These are phyloP conservation scores for Rugonectria rugulosa DNA, from an alignment of 2,329 filamentous ascomycete genomes.

Conservation along the genomic window DNA sequence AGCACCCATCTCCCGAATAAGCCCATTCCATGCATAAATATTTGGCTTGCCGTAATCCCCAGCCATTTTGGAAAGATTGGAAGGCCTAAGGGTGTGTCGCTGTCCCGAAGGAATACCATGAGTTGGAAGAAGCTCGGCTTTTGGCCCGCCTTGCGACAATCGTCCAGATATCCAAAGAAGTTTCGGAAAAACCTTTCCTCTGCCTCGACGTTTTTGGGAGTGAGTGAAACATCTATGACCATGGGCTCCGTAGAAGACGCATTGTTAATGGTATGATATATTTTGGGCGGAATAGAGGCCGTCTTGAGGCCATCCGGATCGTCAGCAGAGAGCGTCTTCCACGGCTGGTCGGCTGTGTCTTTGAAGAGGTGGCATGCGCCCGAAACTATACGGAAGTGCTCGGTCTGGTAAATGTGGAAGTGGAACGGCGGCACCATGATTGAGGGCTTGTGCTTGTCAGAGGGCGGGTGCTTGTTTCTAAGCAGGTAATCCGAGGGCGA, in stretches of 20 bases:
- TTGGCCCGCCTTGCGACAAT: conserved; percentile 4
- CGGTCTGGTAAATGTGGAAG: conserved; percentile 5
- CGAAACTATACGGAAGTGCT: conserved; percentile 6
- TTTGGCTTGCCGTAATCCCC: not conserved
- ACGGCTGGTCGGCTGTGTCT: not conserved
- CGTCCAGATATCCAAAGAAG: conserved; percentile 12
- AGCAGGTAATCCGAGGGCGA: not conserved
- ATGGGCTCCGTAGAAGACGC: conserved; percentile 2
- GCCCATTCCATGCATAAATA: conserved; percentile 9
- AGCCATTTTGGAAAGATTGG: not conserved
- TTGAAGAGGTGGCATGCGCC: conserved; percentile 4
- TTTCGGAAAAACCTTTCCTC: conserved; percentile 8
- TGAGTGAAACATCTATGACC: conserved; percentile 1
- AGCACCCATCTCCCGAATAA: conserved; percentile 4
- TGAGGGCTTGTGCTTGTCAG: conserved; percentile 1
- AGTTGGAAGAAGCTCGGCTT: conserved; percentile 3
- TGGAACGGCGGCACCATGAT: conserved; percentile 4
- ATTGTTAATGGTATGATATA: conserved; percentile 10
- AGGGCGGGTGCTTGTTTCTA: conserved; percentile 1
- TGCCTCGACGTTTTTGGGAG: conserved; percentile 1
- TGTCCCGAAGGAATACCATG: not conserved
- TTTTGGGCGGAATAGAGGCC: conserved; percentile 2
- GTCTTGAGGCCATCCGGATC: conserved; percentile 4
- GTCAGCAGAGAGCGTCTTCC: conserved; percentile 1
- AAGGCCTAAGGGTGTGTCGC: conserved; percentile 2